Conservation (phyloP, 1,284 basidiomycete species). For the Malassezia furfur region DNA sequence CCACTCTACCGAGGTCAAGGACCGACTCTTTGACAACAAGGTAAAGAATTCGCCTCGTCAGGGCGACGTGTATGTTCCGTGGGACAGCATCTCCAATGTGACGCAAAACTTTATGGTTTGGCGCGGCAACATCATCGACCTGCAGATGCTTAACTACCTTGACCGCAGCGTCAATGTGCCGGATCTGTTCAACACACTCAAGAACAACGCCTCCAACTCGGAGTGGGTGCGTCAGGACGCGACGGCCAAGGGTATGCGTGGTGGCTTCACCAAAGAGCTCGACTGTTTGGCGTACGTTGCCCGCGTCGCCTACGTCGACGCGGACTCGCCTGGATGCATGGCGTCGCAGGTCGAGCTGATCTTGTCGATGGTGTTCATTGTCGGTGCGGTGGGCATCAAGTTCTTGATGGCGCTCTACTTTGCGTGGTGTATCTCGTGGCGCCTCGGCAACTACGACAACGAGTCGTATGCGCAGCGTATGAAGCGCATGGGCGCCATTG, state of each 20-base stretch:
- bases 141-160: constrained; percentile 65
- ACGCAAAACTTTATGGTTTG: constrained; percentile 77
- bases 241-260: constrained; percentile 69
- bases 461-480: constrained; percentile 93
- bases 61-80: constrained; percentile 54
- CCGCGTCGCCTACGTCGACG: constrained; percentile 86
- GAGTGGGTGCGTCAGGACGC: constrained; percentile 70
- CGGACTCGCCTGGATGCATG: constrained; percentile 85
- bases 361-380: constrained; percentile 89
- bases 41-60: background rate
- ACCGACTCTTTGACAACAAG: background rate
- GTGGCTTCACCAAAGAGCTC: constrained; percentile 57
- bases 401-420: constrained; percentile 96
- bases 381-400: constrained; percentile 88
- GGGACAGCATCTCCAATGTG: constrained; percentile 67
- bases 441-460: constrained; percentile 79
- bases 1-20: background rate
- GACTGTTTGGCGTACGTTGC: constrained; percentile 77
- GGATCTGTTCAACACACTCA: constrained; percentile 67
- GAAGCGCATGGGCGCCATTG: constrained; percentile 79
- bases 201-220: constrained; percentile 55
- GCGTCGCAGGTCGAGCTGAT: constrained; percentile 90
- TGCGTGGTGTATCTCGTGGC: constrained; percentile 92
- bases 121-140: constrained; percentile 81
- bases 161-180: constrained; percentile 51